Conservation (phyloP, 768 basidiomycete genomes). For the Auricularia sp. region DNA sequence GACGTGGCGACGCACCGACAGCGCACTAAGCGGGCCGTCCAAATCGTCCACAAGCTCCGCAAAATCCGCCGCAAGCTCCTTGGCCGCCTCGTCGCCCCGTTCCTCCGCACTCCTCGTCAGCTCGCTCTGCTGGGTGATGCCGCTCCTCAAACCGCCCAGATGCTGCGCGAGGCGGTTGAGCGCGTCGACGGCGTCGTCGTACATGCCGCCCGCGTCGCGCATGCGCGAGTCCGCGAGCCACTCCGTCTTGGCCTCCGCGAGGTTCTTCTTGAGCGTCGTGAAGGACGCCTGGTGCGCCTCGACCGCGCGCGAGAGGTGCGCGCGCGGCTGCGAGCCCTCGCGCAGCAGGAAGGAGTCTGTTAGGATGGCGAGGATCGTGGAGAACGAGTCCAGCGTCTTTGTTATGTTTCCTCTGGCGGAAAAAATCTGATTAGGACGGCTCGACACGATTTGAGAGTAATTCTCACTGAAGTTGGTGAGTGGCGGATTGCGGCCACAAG, state of each 20-base stretch:
- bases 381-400: conserved; percentile 78
- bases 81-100: conserved; percentile 31
- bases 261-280: conserved; percentile 75
- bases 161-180: conserved; percentile 90
- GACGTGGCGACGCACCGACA: conserved; percentile 42
- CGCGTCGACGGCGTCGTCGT: conserved; percentile 78
- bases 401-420: conserved; percentile 50
- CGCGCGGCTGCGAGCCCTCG: conserved; percentile 48
- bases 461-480: conserved; percentile 55
- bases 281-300: conserved; percentile 83
- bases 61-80: conserved; percentile 62
- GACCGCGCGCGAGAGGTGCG: conserved; percentile 68
- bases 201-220: conserved; percentile 20
- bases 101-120: conserved; percentile 36
- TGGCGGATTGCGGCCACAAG: conserved; percentile 81
- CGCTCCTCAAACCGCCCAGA: conserved; percentile 77
- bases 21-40: conserved; percentile 61
- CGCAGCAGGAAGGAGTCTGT: conserved; percentile 75
- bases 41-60: conserved; percentile 71
- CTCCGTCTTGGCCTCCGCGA: conserved; percentile 83
- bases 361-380: conserved; percentile 72
- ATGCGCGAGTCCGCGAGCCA: conserved; percentile 34
- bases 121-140: conserved; percentile 76
- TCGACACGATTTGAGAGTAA: not conserved
- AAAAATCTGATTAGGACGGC: not conserved